Conservation (phyloP, 2,329 filamentous ascomycete species). For the Fusarium sp. region DNA sequence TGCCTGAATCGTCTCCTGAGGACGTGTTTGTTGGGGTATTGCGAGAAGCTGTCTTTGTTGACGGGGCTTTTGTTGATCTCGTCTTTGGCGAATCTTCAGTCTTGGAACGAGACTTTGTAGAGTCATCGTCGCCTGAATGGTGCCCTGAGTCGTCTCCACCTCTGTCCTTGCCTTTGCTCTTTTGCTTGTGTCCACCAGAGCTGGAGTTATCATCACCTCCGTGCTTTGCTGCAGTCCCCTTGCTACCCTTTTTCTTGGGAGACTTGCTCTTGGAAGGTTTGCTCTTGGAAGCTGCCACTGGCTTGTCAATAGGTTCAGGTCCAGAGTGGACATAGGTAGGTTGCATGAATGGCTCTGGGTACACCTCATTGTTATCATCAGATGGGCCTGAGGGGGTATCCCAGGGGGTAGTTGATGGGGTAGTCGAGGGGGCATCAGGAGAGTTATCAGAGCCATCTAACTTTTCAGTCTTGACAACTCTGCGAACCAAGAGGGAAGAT, state of each 20-base stretch:
- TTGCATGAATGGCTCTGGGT: slow-evolving; percentile 22
- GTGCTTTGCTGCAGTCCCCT: background rate
- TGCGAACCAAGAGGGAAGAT: background rate
- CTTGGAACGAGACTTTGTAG: background rate
- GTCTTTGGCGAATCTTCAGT: background rate
- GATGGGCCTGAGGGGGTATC: background rate
- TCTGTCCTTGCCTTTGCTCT: slow-evolving; percentile 7
- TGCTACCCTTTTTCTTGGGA: background rate
- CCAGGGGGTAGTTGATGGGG: too few species aligned
- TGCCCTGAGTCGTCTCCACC: background rate
- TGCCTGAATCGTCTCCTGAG: background rate
- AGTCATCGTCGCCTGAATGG: background rate
- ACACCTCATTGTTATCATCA: background rate
- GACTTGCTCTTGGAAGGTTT: background rate
- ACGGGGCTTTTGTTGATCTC: background rate
- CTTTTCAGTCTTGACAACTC: background rate
- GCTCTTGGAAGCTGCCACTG: background rate
- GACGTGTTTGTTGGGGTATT: background rate
- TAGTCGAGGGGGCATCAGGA: background rate
- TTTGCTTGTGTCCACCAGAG: slow-evolving; percentile 1
- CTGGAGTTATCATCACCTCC: slow-evolving; percentile 1
- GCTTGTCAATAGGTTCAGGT: background rate
- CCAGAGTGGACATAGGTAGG: slow-evolving; percentile 1
- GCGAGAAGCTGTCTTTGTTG: background rate
- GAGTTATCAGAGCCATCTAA: background rate